phyloP scores from a whole-genome alignment of 1,284 basidiomycete genomes.

The Pterulicium gracile region DNA sequence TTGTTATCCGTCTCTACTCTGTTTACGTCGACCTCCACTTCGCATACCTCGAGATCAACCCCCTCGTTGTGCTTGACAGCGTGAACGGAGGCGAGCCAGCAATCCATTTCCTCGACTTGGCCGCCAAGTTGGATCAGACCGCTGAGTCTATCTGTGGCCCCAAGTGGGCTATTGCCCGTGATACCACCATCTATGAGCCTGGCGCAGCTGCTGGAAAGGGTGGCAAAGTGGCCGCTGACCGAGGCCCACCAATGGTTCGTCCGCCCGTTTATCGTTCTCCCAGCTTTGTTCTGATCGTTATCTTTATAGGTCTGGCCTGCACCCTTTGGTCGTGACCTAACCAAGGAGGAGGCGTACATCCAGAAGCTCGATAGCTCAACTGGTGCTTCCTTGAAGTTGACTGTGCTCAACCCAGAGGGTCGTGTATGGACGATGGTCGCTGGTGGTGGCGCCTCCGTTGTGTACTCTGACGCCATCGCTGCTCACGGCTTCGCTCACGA shows the following conservation, averaged over 20 bases:
- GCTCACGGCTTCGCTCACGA: constrained; percentile 96
- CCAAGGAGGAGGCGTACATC: constrained; percentile 99
- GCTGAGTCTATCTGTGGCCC: constrained; percentile 97
- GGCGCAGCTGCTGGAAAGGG: constrained; percentile 31
- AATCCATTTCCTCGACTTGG: constrained; percentile 98
- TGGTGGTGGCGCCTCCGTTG: constrained; percentile 71
- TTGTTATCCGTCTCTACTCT: constrained; percentile 90
- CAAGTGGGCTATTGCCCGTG: constrained; percentile 97
- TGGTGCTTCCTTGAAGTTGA: constrained; percentile 96
- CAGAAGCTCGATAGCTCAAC: constrained; percentile 96
- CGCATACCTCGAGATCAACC: constrained; percentile 99
- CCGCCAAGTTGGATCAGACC: constrained; percentile 97
- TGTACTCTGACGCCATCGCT: constrained; percentile 82
- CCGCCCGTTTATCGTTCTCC: constrained; percentile 7
- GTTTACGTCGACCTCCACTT: constrained; percentile 98
- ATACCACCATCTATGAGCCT: constrained; percentile 65
- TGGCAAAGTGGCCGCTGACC: constrained; percentile 67
- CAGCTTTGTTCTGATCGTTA: constrained; percentile 9
- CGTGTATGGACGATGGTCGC: constrained; percentile 99
- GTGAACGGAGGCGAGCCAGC: constrained; percentile 58
- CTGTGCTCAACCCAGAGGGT: constrained; percentile 90
- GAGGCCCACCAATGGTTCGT: constrained; percentile 89
- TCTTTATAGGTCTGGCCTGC: constrained; percentile 72
- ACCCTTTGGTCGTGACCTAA: constrained; percentile 95
- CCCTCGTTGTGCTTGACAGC: constrained; percentile 88